Base-by-base conservation (phyloP, 805 yeast genomes). In the Ascoidea rubescens region DNA sequence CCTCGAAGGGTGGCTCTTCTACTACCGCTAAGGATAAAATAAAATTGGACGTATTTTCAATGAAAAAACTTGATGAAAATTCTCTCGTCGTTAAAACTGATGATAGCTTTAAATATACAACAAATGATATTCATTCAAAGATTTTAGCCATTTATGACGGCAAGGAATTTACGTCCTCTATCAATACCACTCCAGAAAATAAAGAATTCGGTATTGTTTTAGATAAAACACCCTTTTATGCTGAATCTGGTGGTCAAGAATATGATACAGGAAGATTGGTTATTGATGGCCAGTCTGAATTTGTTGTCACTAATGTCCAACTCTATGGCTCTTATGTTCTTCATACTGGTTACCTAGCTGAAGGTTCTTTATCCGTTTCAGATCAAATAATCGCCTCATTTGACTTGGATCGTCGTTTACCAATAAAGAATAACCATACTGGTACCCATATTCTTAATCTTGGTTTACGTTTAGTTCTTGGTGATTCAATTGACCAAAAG, bases 211-310 rank as follows among this genome's bases (percentile, higher is more conserved):
- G 99, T 66, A 69, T 93, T 51, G 66, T 93, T 50, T 74, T 93
- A 54, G 95, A 93, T 66, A 84, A 80, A 67, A 87, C 98, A 31
- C 93, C 95, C 67, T 88, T 93, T 70, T 93, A 93, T 64, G 98
- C 99, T 50, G 99, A 93, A 72, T 95, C 87, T 70, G 99, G 99
- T 80, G 99, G 99, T 64, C 99, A 93, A 75, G 97, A 89, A 69
- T 84, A 77, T 64, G 99, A 93, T 67, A 85, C 95, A 47, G 99
- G 99, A 70, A 84, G 79, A 67, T 75, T 93, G 58, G 90, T 88
- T 50, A 80, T 88, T 62, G 97, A 90, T 64, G 96, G 95, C 48
- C 70, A 70, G 59, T 74, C 90, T 52, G 96, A 91, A 67, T 91
- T 93, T 69, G 81, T 79, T 54, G 98, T 93, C 54, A 84, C 82